Conservation (phyloP, 345 rosid genomes). For the Brassica juncea region DNA sequence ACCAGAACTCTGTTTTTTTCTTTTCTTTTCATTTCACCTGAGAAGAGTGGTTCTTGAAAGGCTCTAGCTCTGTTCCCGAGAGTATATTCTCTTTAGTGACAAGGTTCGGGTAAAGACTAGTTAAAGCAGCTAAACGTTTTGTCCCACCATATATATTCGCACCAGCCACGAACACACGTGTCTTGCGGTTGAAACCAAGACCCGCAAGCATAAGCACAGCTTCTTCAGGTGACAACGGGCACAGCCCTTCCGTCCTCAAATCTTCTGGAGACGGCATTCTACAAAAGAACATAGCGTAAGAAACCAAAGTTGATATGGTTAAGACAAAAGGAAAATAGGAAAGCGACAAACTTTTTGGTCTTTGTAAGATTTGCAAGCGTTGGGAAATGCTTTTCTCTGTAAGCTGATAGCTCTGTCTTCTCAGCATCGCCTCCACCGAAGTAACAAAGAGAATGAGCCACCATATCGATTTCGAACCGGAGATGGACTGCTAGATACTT, state of each 20-base stretch:
- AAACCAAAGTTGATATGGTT: not conserved
- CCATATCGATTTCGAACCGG: constrained; percentile 96
- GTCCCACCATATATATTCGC: constrained; percentile 84
- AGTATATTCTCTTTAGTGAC: constrained; percentile 93
- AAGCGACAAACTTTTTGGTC: constrained; percentile 53
- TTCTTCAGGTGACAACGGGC: constrained; percentile 95
- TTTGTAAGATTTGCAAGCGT: constrained; percentile 63
- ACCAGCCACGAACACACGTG: constrained; percentile 81
- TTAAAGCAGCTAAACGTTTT: constrained; percentile 66
- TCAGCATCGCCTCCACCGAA: constrained; percentile 91
- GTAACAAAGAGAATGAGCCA: constrained; percentile 94
- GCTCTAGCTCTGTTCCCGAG: constrained; percentile 69
- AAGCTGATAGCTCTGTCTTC: constrained; percentile 64
- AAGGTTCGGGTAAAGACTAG: constrained; percentile 77
- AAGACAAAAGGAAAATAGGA: not conserved
- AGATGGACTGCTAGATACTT: constrained; percentile 83
- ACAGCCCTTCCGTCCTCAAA: constrained; percentile 81
- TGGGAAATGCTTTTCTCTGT: constrained; percentile 85
- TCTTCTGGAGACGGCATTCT: constrained; percentile 78
- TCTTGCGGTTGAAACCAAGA: constrained; percentile 83
- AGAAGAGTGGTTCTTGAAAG: constrained; percentile 84
- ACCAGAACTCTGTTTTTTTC: not conserved
- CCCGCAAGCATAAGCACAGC: constrained; percentile 91
- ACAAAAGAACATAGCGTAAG: constrained; percentile 18
- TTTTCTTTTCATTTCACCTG: constrained; percentile 53